These are phyloP conservation scores for Hypomyces perniciosus DNA, from an alignment of 2,329 filamentous ascomycete genomes.

Conservation along the genomic window DNA sequence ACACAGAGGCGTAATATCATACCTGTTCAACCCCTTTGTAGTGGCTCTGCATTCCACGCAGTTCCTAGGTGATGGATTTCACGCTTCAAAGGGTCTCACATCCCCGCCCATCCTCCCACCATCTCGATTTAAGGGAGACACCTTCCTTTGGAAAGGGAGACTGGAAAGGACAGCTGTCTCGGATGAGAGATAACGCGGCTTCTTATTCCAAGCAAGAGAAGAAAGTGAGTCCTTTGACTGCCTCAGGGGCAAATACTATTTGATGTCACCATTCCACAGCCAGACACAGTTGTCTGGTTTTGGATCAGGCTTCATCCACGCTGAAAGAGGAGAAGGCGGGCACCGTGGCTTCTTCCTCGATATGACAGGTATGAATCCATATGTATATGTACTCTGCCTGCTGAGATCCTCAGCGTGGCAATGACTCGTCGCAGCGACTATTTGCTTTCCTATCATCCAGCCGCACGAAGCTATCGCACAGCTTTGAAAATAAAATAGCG, in stretches of 20 bases:
- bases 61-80: conserved; percentile 5
- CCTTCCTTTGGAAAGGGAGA: background rate
- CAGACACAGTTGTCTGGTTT: background rate
- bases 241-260: background rate
- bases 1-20: background rate
- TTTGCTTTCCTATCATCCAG: too few relatives aligned
- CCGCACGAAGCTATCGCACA: too few relatives aligned
- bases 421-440: too few relatives aligned
- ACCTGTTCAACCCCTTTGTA: background rate
- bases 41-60: background rate
- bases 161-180: background rate
- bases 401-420: too few relatives aligned
- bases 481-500: too few relatives aligned
- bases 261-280: background rate
- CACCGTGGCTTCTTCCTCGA: too few relatives aligned
- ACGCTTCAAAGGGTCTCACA: conserved; percentile 9
- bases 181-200: background rate
- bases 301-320: too few relatives aligned
- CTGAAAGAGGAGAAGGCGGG: too few relatives aligned
- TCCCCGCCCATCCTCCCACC: background rate
- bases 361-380: too few relatives aligned
- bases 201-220: background rate
- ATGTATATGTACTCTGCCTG: too few relatives aligned
- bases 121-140: conserved; percentile 5
- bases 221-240: too few relatives aligned